A percentile compares a stretch with the other conserved stretches of the same genome.
These are phyloP conservation scores for Suillus cothurnatus DNA, from an alignment of 768 basidiomycete species.

Conservation along the genomic window DNA sequence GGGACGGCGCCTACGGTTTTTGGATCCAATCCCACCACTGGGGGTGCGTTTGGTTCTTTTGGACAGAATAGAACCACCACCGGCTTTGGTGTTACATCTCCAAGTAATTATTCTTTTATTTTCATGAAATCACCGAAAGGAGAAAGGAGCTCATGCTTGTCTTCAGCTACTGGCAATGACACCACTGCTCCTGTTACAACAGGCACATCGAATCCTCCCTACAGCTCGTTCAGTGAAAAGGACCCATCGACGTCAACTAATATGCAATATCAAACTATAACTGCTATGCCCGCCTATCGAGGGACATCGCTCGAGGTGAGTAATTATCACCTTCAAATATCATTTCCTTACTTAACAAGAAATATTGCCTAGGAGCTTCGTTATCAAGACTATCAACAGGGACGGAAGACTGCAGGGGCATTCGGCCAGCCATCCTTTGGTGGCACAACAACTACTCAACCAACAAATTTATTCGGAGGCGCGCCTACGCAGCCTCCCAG, in stretches of 20 bases:
- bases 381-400: conserved; percentile 73
- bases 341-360: conserved; percentile 2
- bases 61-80: conserved; percentile 53
- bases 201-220: conserved; percentile 71
- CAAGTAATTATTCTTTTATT: conserved; percentile 28
- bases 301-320: conserved; percentile 77
- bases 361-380: conserved; percentile 60
- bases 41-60: conserved; percentile 55
- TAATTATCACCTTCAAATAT: conserved; percentile 21
- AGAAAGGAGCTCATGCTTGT: conserved; percentile 15
- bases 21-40: conserved; percentile 34
- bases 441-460: conserved; percentile 25
- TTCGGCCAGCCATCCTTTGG: conserved; percentile 53
- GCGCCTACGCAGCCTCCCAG: conserved; percentile 28
- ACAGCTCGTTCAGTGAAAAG: conserved; percentile 62
- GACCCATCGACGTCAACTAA: conserved; percentile 49
- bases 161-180: conserved; percentile 37
- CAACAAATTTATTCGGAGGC: conserved; percentile 29
- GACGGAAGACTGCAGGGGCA: conserved; percentile 67
- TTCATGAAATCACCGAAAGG: conserved; percentile 5
- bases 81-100: conserved; percentile 43
- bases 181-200: conserved; percentile 50
- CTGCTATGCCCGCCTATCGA: conserved; percentile 76
- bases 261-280: conserved; percentile 81
- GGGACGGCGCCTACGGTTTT: conserved; percentile 38